Percentiles rank a stretch among this genome's conserved stretches.
Conservation (phyloP, 305 asterid genomes). For the Solanum aculeatissimum region DNA sequence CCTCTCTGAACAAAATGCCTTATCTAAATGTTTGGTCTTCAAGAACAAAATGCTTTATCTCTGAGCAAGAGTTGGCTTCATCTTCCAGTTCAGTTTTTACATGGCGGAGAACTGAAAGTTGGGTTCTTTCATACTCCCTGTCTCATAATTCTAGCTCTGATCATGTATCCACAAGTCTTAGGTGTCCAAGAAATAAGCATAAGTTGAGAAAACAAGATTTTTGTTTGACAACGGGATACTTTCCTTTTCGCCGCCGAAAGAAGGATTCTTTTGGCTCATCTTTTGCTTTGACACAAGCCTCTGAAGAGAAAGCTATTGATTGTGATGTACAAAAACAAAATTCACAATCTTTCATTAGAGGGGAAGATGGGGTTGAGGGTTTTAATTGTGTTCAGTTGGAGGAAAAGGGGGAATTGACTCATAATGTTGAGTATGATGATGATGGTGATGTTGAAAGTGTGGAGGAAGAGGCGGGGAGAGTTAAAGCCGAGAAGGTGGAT, state of each 20-base stretch:
- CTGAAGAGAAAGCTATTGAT: conserved; percentile 34
- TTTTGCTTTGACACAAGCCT: conserved; percentile 35
- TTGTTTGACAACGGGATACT: neutral
- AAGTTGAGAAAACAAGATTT: conserved; percentile 3
- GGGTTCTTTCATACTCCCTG: conserved; percentile 7
- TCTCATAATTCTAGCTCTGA: conserved; percentile 4
- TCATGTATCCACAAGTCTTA: conserved; percentile 9
- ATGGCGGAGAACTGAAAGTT: conserved; percentile 29
- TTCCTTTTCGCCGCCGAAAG: conserved; percentile 13
- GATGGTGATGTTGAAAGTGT: neutral
- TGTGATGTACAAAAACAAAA: conserved; percentile 13
- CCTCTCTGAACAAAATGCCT: conserved; percentile 42
- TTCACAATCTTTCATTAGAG: conserved; percentile 9
- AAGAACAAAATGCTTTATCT: neutral
- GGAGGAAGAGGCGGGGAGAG: neutral
- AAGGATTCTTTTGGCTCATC: conserved; percentile 24
- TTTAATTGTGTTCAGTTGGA: conserved; percentile 2
- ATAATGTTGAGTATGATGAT: neutral
- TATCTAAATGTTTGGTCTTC: conserved; percentile 48
- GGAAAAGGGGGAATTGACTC: neutral
- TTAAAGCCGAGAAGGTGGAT: conserved; percentile 26
- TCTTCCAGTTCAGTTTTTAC: conserved; percentile 15
- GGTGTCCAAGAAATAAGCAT: conserved; percentile 8
- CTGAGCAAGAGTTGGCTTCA: conserved; percentile 4
- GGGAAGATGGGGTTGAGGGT: neutral